Base-by-base conservation (phyloP, 192 early-diverging fungal species). In the Jimgerdemannia flammicorona region DNA sequence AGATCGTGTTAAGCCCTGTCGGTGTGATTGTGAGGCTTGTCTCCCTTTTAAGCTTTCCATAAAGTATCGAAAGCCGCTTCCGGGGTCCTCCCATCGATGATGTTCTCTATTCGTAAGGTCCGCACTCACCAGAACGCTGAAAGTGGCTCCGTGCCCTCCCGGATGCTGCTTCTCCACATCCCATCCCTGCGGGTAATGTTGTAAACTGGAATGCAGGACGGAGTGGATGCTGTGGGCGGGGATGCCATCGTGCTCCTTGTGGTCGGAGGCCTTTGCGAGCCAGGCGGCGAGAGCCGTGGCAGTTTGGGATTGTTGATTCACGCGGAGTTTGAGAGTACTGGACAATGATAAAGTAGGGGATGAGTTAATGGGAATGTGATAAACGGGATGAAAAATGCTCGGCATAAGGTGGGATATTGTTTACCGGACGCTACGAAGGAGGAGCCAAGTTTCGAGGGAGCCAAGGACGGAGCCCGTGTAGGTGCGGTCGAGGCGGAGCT, bases 391-490 rank as follows among this genome's bases (percentile, higher is more conserved):
- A 40, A 66, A 20, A 65, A n/a, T 65, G 3, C 19, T 41, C 3
- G 41, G 72, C 17, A 40, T 64, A 64, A 20, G 4, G 3, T 4
- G 64, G 44, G 64, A 4, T 0, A 59, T 72, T 43, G 67, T 68
- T 78, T 70, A 75, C 76, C 76, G 40, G 43, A 87, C 10, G 10
- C 66, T 68, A 2, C 92, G 86, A 40, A 93, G 77, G 7, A 91
- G 78, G 6, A 93, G 84, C 90, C 90, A 91, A 40, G 80, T 59
- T 70, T 93, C 92, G 54, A 93, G 79, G 71, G 81, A 88, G 66
- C 92, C 92, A 59, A 89, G 80, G 1, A 84, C 80, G n/a, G 78
- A 80, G 3, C 92, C 92, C 59, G 89, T 69, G 4, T 78, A 66
- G 43, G 70, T 75, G 10, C 92, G 85, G 18, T 90, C 83, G 4